phyloP scores from a whole-genome alignment of 805 yeast species.

The Teunomyces lycoperdinae region DNA sequence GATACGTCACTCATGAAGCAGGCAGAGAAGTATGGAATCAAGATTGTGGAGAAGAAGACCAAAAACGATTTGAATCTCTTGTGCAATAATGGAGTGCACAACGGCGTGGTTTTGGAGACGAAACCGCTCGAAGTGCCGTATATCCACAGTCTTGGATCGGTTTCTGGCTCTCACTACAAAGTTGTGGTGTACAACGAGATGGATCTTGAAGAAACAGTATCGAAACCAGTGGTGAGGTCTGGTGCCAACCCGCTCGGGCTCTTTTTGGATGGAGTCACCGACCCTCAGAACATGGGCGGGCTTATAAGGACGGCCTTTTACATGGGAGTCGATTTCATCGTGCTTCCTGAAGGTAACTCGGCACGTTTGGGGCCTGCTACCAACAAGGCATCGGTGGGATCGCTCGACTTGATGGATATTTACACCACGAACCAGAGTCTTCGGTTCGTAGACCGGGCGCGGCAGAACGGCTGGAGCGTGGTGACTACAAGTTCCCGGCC shows the following conservation, averaged over 20 bases:
- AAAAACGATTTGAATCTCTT: slow-evolving; percentile 58
- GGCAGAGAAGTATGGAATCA: slow-evolving; percentile 42
- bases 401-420: slow-evolving; percentile 69
- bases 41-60: slow-evolving; percentile 31
- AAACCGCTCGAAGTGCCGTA: slow-evolving; percentile 44
- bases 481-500: slow-evolving; percentile 55
- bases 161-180: slow-evolving; percentile 15
- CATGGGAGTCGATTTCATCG: slow-evolving; percentile 78
- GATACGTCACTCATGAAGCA: slow-evolving; percentile 43
- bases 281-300: slow-evolving; percentile 87
- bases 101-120: slow-evolving; percentile 73
- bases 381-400: slow-evolving; percentile 80
- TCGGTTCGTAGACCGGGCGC: slow-evolving; percentile 55
- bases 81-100: slow-evolving; percentile 71
- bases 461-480: slow-evolving; percentile 65
- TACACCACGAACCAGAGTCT: slow-evolving; percentile 58
- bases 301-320: slow-evolving; percentile 75
- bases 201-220: slow-evolving; percentile 11
- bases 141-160: slow-evolving; percentile 21
- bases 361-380: slow-evolving; percentile 78
- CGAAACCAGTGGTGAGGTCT: slow-evolving; percentile 7
- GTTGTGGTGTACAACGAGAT: slow-evolving; percentile 16
- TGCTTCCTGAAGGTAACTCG: slow-evolving; percentile 65
- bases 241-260: slow-evolving; percentile 60
- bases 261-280: slow-evolving; percentile 75